Base-by-base conservation (phyloP, 2,329 filamentous ascomycete species). In the Trichothecium sympodiale region DNA sequence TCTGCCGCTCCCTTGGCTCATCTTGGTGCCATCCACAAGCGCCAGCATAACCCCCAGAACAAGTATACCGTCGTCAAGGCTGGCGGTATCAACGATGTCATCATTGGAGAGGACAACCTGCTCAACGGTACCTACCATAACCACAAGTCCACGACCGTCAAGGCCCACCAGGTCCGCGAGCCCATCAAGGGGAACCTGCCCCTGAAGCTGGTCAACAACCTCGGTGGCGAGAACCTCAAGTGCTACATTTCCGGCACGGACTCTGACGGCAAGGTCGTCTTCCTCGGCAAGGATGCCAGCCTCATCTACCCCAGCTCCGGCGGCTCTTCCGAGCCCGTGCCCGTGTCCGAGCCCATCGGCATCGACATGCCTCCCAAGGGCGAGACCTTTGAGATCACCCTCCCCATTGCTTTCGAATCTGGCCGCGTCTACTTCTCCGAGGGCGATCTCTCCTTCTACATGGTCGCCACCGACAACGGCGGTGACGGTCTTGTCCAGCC, bases 181-280 rank as follows among this genome's bases (percentile, higher is more conserved):
- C 15, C 38, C 12, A 25, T 45, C 12, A 31, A 39, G 4, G 42
- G 39, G 3, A 23, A 39, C 3, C 37, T 61, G 7, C 48, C 49
- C 0, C 20, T 61, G 2, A 41, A 53, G 25, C 44, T 70, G 6
- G 52, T 64, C 41, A 69, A 69, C 47, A 67, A 66, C 41, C 56
- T 64, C 29, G 42, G 43, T 10, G 51, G 51, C 4, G 56, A 53
- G 4, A 41, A 46, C 0, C 46, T 69, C 39, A 64, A 61, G 34
- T 61, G 61, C 0, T 71, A 70, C 41, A 51, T 71, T 26, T 59
- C 60, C 13, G 67, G 65, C 4, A 45, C 64, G 3, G 64, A 69
- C 44, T 45, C 48, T 3, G 43, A 54, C 13, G 52, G 53, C 1
- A 44, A 47, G 3, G 52, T 68, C 6, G 64, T 68, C 41, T 65